A percentile compares a stretch with the other conserved stretches of the same genome.
Conservation (phyloP, 1,284 basidiomycete genomes). For the Lentinula novae-zelandiae region DNA sequence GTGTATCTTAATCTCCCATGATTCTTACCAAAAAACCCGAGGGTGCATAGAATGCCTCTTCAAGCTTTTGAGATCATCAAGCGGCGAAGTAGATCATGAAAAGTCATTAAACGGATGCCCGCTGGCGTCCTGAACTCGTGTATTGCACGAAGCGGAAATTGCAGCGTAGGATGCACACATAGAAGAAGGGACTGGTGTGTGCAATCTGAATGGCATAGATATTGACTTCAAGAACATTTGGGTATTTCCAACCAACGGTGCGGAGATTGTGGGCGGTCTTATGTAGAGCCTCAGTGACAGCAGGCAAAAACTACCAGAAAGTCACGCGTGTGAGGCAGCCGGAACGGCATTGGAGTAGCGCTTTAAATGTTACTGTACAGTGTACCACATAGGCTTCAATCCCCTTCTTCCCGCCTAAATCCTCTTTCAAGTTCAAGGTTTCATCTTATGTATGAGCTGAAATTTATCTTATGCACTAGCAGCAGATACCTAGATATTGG, state of each 20-base stretch:
- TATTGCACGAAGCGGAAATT: constrained; percentile 8
- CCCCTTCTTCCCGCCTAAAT: not conserved
- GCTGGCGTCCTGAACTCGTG: not conserved
- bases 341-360: not conserved
- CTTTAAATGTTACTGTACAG: not conserved
- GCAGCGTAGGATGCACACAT: not conserved
- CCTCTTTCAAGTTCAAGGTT: not conserved
- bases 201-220: not conserved
- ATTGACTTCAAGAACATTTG: not conserved
- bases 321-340: too few species aligned
- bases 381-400: not conserved
- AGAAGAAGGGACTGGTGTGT: not conserved
- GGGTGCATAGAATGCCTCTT: not conserved
- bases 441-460: not conserved
- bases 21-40: not conserved
- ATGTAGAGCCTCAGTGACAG: too few species aligned
- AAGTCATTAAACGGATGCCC: constrained; percentile 1
- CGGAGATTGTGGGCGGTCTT: not conserved
- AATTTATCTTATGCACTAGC: too few species aligned
- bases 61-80: not conserved
- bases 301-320: too few species aligned
- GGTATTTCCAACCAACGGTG: not conserved
- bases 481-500: too few species aligned
- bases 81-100: constrained; percentile 1
- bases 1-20: constrained; percentile 1